Base-by-base conservation (phyloP, 108 stramenopile species). In the Cyclotella baltica region DNA sequence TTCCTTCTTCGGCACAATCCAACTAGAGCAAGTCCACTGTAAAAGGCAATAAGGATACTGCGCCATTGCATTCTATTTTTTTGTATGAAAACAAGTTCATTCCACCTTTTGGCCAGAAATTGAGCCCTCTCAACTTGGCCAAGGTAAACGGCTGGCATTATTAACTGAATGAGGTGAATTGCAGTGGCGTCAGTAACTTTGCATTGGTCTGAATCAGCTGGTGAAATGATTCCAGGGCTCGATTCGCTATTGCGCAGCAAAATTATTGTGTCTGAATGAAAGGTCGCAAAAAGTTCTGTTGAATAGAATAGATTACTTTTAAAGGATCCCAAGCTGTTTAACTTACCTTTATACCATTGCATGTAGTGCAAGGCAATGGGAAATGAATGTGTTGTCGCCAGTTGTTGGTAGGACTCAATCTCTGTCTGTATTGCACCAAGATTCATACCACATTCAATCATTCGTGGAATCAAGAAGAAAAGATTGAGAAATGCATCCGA, bases 401-500 rank as follows among this genome's bases (percentile, higher is more conserved):
- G 51, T 35, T 58, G 31, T 22, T 72, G 58, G 38, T 73, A 73
- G 30, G 48, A 68, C 38, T 73, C 57, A 27, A 73, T 63, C 58
- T 80, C 59, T 18, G 35, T 43, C 27, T 72, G 23, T 10, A 80
- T 63, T 27, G 36, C 33, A 25, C 20, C 56, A 31, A 80, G 66
- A 6, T 68, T 80, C 22, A 31, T 36, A 28, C 79, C 79, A 13
- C 55, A 34, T 18, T 57, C 46, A 29, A 80, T 34, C 31, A 62
- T 56, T 15, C 22, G 53, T 1, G 63, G 72, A 31, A 80, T 68
- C 37, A 67, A 31, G 13, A 48, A 22, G 8, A 36, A 20, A n/a
- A 64, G 33, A 37, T 75, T 74, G 38, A 69, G 28, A 48, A 69
- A 74, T 23, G 73, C 80, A 22, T 5, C 38, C 6, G 51, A 61